These are phyloP conservation scores for Dipodascopsis tothii DNA, from an alignment of 805 yeast species.

Conservation along the genomic window DNA sequence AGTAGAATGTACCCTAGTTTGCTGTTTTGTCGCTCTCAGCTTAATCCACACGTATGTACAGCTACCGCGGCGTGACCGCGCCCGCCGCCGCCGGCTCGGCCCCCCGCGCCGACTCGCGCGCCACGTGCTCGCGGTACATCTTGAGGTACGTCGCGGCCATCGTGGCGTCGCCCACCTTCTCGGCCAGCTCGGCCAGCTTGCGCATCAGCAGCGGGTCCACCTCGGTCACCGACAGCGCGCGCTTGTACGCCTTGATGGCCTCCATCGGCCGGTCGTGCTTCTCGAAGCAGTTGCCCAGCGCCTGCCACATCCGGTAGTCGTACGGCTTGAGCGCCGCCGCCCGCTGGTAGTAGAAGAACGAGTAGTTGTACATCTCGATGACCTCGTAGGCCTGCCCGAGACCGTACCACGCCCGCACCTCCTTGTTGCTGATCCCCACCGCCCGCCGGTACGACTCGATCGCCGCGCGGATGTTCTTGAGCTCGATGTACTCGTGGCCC, in stretches of 20 bases:
- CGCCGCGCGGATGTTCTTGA: constrained; percentile 94
- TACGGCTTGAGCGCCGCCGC: constrained; percentile 82
- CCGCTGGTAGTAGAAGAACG: constrained; percentile 83
- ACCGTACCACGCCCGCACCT: constrained; percentile 97
- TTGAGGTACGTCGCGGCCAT: constrained; percentile 59
- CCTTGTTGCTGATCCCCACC: constrained; percentile 78
- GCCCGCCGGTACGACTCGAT: constrained; percentile 92
- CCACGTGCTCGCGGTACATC: constrained; percentile 53
- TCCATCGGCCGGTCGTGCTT: constrained; percentile 63
- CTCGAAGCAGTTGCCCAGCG: constrained; percentile 82
- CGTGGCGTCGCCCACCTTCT: constrained; percentile 44
- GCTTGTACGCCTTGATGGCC: constrained; percentile 71
- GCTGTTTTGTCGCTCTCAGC: no score
- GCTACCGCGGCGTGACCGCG: not conserved
- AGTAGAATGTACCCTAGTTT: constrained; percentile 45
- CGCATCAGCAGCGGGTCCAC: constrained; percentile 51
- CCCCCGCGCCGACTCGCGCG: not conserved
- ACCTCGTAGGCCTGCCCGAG: constrained; percentile 97
- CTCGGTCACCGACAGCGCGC: constrained; percentile 58
- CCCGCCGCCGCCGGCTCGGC: not conserved
- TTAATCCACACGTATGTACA: not conserved
- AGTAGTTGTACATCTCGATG: constrained; percentile 86
- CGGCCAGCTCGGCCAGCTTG: constrained; percentile 62
- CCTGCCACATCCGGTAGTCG: constrained; percentile 95
- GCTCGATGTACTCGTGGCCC: constrained; percentile 98